A percentile compares a stretch with the other conserved stretches of the same genome.
Conservation (phyloP, 2,329 filamentous ascomycete genomes). For the Didymella exigua region DNA sequence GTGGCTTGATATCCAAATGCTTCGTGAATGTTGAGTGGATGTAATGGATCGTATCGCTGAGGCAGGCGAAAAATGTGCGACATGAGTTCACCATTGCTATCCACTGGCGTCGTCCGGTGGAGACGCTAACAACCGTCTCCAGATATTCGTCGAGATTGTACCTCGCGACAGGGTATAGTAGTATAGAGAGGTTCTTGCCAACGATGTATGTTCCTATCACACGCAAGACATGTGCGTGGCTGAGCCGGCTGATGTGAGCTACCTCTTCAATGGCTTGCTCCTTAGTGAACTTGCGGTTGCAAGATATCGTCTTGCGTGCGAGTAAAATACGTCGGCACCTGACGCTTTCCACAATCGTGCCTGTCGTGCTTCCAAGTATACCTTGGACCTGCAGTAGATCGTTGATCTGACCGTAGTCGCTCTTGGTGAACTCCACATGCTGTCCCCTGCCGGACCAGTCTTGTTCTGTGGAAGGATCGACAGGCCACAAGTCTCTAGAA, state of each 20-base stretch:
- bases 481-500: background rate
- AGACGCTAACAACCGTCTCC: background rate
- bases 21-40: conserved; percentile 26
- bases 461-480: background rate
- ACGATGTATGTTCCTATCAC: background rate
- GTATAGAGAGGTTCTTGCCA: conserved; percentile 27
- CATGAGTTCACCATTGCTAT: background rate
- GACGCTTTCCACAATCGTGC: conserved; percentile 24
- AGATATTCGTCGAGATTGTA: conserved; percentile 26
- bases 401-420: background rate
- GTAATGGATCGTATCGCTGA: conserved; percentile 17
- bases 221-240: conserved; percentile 27
- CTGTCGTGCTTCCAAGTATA: conserved; percentile 16
- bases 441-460: conserved; percentile 13
- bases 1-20: conserved; percentile 38
- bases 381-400: conserved; percentile 14
- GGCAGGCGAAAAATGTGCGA: conserved; percentile 17
- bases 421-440: conserved; percentile 14
- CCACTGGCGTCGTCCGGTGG: background rate
- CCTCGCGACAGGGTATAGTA: conserved; percentile 27
- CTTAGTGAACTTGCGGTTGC: conserved; percentile 17
- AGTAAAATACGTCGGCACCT: conserved; percentile 21
- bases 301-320: conserved; percentile 28
- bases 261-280: conserved; percentile 30
- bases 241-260: conserved; percentile 21